Percentiles rank a stretch among this genome's conserved stretches.
Evolutionary conservation across 1,284 basidiomycete genomes (phyloP).

Genomic region (Hortiboletus rubellus): DNA sequence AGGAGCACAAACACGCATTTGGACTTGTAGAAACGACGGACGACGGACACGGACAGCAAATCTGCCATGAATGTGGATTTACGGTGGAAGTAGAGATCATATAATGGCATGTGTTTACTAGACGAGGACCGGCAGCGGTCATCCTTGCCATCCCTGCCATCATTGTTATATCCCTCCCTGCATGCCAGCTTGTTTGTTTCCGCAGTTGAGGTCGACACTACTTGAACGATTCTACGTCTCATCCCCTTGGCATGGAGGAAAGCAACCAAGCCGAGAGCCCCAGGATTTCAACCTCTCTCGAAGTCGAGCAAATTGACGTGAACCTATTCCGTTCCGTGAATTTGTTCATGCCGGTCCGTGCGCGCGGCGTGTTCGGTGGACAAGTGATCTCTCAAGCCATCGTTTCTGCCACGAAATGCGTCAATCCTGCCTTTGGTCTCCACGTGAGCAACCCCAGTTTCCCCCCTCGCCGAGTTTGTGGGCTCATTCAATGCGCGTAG

Average conservation of each 20-base stretch:
- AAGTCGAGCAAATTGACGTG: slow-evolving; percentile 77
- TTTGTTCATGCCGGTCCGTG: slow-evolving; percentile 64
- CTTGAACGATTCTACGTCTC: not conserved
- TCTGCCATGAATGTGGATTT: slow-evolving; percentile 86
- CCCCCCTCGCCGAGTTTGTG: not conserved
- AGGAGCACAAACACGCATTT: slow-evolving; percentile 85
- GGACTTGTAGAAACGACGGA: slow-evolving; percentile 54
- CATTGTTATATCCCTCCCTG: too few species aligned
- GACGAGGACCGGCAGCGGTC: not conserved
- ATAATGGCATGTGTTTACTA: slow-evolving; percentile 36
- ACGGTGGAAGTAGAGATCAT: slow-evolving; percentile 84
- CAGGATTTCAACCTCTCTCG: slow-evolving; percentile 67
- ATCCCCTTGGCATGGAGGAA: slow-evolving; percentile 29
- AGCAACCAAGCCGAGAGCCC: slow-evolving; percentile 52
- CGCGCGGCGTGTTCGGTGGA: slow-evolving; percentile 86
- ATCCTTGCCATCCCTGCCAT: too few species aligned
- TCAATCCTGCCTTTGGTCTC: slow-evolving; percentile 64
- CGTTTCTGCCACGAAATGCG: slow-evolving; percentile 75
- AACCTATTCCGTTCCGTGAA: slow-evolving; percentile 76
- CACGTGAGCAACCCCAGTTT: slow-evolving; percentile 51
- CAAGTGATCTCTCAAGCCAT: slow-evolving; percentile 89
- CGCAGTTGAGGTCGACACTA: too few species aligned
- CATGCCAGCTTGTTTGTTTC: too few species aligned
- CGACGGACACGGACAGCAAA: slow-evolving; percentile 63
- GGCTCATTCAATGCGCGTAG: slow-evolving; percentile 36